Percentiles rank a stretch among this genome's conserved stretches.
Evolutionary conservation across 352 stramenopile genomes (phyloP).

Genomic region (Globisporangium yorkense): DNA sequence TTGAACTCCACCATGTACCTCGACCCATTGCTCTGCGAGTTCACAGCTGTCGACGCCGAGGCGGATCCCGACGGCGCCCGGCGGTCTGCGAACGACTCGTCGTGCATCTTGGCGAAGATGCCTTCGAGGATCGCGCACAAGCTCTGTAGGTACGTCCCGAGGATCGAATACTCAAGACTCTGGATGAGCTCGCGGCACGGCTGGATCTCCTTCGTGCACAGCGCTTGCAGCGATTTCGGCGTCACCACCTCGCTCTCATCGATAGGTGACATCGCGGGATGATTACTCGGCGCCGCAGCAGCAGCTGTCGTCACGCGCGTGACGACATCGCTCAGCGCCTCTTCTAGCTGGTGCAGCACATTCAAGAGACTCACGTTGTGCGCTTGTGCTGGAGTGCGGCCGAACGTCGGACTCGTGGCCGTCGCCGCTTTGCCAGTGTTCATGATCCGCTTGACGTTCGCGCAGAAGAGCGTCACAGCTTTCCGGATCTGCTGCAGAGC

Average conservation of each 20-base stretch:
- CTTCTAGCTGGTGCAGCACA: conserved; percentile 58
- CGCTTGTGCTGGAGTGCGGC: conserved; percentile 56
- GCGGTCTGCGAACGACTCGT: conserved; percentile 63
- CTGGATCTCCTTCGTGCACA: conserved; percentile 30
- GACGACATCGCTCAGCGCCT: conserved; percentile 49
- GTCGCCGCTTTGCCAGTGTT: conserved; percentile 52
- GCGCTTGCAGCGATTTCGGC: conserved; percentile 31
- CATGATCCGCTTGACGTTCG: conserved; percentile 69
- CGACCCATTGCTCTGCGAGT: conserved; percentile 28
- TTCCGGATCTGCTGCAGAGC: conserved; percentile 59
- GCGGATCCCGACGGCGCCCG: not conserved
- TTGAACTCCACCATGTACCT: conserved; percentile 81
- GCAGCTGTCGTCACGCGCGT: conserved; percentile 24
- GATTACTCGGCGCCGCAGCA: not conserved
- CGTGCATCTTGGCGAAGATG: conserved; percentile 80
- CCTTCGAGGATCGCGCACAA: conserved; percentile 48
- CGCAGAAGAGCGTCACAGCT: conserved; percentile 59
- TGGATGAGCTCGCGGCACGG: conserved; percentile 48
- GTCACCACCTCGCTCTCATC: conserved; percentile 4
- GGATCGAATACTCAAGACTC: conserved; percentile 48
- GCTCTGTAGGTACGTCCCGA: conserved; percentile 68
- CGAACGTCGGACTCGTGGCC: conserved; percentile 35
- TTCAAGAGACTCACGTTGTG: conserved; percentile 80
- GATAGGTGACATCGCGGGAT: not conserved
- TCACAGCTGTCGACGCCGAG: not conserved